Percentiles rank a stretch among this genome's conserved stretches.
These are phyloP conservation scores for Lentinula aciculospora DNA, from an alignment of 768 basidiomycete species.

Conservation along the genomic window DNA sequence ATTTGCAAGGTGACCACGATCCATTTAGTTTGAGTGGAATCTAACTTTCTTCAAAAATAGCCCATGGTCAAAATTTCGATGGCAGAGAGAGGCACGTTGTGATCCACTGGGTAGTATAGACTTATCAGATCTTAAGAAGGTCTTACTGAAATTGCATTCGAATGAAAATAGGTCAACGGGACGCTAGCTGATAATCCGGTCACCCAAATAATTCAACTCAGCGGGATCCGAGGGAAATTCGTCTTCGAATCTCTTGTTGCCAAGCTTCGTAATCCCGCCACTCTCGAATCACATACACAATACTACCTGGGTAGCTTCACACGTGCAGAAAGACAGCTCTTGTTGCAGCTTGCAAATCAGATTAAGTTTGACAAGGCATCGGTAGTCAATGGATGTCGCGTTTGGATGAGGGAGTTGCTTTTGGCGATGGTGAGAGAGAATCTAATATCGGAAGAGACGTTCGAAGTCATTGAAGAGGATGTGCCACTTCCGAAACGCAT, in stretches of 20 bases:
- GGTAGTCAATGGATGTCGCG: constrained; percentile 12
- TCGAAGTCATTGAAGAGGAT: constrained; percentile 8
- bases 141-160: not conserved
- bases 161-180: not conserved
- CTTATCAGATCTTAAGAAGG: not conserved
- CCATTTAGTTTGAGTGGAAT: not conserved
- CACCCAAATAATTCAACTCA: constrained; percentile 5
- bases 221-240: not conserved
- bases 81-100: constrained; percentile 1
- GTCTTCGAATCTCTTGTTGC: not conserved
- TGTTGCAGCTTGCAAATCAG: constrained; percentile 8
- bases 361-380: constrained; percentile 11
- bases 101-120: not conserved
- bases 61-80: not conserved
- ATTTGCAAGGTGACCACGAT: not conserved
- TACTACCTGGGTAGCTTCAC: constrained; percentile 7
- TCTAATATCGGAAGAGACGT: constrained; percentile 11
- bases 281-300: constrained; percentile 1
- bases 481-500: constrained; percentile 10
- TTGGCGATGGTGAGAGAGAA: constrained; percentile 12
- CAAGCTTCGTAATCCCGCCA: constrained; percentile 1
- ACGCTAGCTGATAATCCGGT: not conserved
- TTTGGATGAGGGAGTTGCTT: constrained; percentile 13
- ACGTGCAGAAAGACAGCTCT: constrained; percentile 8
- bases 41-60: not conserved